Base-by-base conservation (phyloP, 768 basidiomycete species). In the Russula sp. region DNA sequence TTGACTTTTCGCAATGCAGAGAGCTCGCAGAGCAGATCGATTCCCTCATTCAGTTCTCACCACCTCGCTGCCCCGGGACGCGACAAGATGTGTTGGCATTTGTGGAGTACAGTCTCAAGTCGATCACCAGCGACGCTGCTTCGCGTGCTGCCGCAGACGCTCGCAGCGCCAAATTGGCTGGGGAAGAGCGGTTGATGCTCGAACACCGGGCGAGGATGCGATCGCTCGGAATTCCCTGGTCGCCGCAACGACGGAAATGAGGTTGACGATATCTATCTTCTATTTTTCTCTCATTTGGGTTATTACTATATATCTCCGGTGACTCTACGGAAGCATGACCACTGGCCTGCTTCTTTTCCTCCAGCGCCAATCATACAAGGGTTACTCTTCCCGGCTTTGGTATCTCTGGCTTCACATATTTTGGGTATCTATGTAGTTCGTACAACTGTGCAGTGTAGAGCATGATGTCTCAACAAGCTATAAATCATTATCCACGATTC, bases 91-190 rank as follows among this genome's bases (percentile, higher is more conserved):
- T 64, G 34, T 39, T 64, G 40, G 58, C 39, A n/a, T 20, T 49
- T 10, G 51, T 64, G 8, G 63, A 64, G 55, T 51, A 51, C 39
- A 51, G 42, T 44, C 59, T 64, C 18, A 56, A 50, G 63, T 32
- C 40, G 14, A 18, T 27, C 18, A 16, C 4, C 13, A 9, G 20
- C 13, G 45, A 40, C 16, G 2, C 40, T 20, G 8, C 4, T 4
- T 13, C 22, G 49, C 16, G 14, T 34, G 1, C 1, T 4, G 14
- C 27, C n/a, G 10, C 13, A 22, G 22, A 60, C 7, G 22, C 8
- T 35, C 63, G 27, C 40, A 60, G 58, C 34, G 18, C 18, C 10
- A 10, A 39, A 22, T 34, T 55, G 13, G 53, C 40, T 31, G 2
- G 0, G 20, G 48, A 56, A 18, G 63, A 64, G 44, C 39, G 22